Base-by-base conservation (phyloP, 441 rosid genomes). In the Erodium moschatum region DNA sequence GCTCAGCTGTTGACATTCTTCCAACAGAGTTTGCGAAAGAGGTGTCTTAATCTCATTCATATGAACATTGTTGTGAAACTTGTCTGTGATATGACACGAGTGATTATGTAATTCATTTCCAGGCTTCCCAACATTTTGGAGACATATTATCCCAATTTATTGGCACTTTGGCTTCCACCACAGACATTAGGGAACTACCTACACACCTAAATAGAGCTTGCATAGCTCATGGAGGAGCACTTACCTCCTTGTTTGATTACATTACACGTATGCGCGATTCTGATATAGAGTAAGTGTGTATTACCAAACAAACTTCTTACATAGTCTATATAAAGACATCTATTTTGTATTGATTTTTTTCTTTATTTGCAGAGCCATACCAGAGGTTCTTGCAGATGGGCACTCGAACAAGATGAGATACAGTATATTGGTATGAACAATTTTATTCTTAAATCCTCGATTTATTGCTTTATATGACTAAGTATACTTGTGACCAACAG, bases 21-120 rank as follows among this genome's bases (percentile, higher is more conserved):
- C 98, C 98, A 11, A 93, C 97, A 54, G 88, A 93, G 80, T 93
- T 93, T 76, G 98, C 98, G 46, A 93, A 89, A 76, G 98, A 93
- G 93, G 96, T 93, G 74, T 12, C 46, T 67, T 71, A 71, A 44
- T 70, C 44, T 35, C 40, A 66, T 19, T 66, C 65, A 6, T 40
- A 42, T 24, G 46, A 8, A 0, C 12, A 2, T 8, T 40, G 11
- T 40, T 40, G 46, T 40, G 46, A 40, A 40, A 40, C 46, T 40
- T 7, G 12, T 11, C 12, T 11, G 8, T 40, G 31, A 1, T 29
- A 29, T 0, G 31, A 29, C 31, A 29, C 31, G 3, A 29, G 31
- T 29, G 31, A 29, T 1, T 40, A 40, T 40, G 46, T 40, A 40
- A 40, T 11, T 40, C 46, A 11, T 9, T 40, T 40, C 31, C 31